These are phyloP conservation scores for Lunularia cruciata DNA, from an alignment of 225 moss, liverwort and hornwort species.

Conservation along the genomic window DNA sequence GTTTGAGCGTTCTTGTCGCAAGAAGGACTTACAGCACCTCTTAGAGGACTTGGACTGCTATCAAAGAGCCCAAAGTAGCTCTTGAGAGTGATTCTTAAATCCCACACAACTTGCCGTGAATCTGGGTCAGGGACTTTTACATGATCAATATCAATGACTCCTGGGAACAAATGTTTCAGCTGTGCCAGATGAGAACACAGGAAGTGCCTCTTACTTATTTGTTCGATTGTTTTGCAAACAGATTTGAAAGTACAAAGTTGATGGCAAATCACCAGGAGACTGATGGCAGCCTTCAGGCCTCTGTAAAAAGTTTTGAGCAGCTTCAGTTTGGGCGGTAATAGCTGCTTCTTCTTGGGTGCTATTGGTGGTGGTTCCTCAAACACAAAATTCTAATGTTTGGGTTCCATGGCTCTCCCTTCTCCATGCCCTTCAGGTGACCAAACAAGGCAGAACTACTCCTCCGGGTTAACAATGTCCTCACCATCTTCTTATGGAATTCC, in stretches of 20 bases:
- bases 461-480: neutral
- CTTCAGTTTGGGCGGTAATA: constrained; percentile 40
- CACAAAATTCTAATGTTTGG: neutral
- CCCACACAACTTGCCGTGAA: constrained; percentile 71
- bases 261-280: constrained; percentile 71
- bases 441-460: neutral
- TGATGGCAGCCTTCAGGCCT: constrained; percentile 75
- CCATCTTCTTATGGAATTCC: constrained; percentile 13
- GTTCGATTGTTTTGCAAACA: constrained; percentile 80
- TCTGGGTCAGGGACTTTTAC: constrained; percentile 70
- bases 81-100: constrained; percentile 61
- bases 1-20: constrained; percentile 52
- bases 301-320: constrained; percentile 75
- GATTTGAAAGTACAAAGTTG: constrained; percentile 80
- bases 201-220: constrained; percentile 92
- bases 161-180: constrained; percentile 75
- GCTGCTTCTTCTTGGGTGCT: constrained; percentile 8
- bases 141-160: constrained; percentile 69
- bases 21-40: constrained; percentile 37
- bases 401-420: neutral
- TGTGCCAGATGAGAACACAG: constrained; percentile 79
- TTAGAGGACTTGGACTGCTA: constrained; percentile 29
- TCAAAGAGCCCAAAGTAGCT: constrained; percentile 32
- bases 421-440: neutral
- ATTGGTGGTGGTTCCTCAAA: neutral